Conservation (phyloP, 2,329 filamentous ascomycete genomes). For the Cytospora piceae region DNA sequence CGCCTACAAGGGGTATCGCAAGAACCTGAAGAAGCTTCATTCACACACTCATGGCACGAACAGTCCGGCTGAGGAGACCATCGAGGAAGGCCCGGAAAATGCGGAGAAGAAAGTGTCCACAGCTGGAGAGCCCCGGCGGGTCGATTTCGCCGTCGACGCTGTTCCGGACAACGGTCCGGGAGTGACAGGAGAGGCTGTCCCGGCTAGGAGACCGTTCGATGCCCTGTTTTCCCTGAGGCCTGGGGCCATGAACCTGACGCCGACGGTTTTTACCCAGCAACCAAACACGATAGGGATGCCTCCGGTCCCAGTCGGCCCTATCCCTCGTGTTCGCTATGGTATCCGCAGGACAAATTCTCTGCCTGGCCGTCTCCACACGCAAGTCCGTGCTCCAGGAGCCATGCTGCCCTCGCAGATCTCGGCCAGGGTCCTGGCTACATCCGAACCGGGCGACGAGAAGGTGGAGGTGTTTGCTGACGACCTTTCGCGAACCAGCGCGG, state of each 20-base stretch:
- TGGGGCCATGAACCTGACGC: slow-evolving; percentile 68
- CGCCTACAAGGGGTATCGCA: slow-evolving; percentile 45
- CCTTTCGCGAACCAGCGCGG: slow-evolving; percentile 55
- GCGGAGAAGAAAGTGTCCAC: slow-evolving; percentile 32
- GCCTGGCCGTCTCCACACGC: slow-evolving; percentile 65
- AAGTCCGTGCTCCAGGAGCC: slow-evolving; percentile 52
- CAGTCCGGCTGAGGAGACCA: slow-evolving; percentile 40
- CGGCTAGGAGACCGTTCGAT: slow-evolving; percentile 53
- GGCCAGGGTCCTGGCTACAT: slow-evolving; percentile 41
- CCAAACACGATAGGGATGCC: slow-evolving; percentile 37
- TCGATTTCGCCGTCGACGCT: slow-evolving; percentile 57
- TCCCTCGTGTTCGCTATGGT: slow-evolving; percentile 63
- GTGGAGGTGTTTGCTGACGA: slow-evolving; percentile 39
- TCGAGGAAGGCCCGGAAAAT: slow-evolving; percentile 37
- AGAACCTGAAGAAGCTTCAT: slow-evolving; percentile 51
- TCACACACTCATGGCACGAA: slow-evolving; percentile 38
- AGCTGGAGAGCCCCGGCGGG: slow-evolving; percentile 53
- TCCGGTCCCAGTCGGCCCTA: slow-evolving; percentile 46
- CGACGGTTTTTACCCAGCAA: slow-evolving; percentile 67
- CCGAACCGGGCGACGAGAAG: slow-evolving; percentile 34
- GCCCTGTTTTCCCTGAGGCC: slow-evolving; percentile 64
- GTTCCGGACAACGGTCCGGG: slow-evolving; percentile 9
- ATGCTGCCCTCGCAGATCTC: slow-evolving; percentile 55
- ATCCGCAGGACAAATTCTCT: slow-evolving; percentile 76
- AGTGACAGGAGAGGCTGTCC: slow-evolving; percentile 10